Base-by-base conservation (phyloP, 2,329 filamentous ascomycete genomes). In the Cladophialophora exuberans region DNA sequence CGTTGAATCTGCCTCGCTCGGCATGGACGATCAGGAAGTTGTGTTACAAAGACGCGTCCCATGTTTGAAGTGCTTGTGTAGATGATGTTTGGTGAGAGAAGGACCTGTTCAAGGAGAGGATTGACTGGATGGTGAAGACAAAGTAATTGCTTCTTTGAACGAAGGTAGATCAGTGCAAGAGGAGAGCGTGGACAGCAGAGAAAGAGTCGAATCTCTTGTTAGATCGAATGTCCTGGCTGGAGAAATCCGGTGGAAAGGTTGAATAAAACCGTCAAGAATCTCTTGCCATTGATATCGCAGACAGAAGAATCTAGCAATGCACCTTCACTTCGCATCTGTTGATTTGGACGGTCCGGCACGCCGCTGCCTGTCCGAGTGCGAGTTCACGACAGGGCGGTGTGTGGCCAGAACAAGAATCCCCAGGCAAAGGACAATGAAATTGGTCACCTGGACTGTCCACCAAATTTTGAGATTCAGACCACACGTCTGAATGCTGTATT, bases 381-480 rank as follows among this genome's bases (percentile, higher is more conserved):
- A n/a, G n/a, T n/a, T n/a, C n/a, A 25, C 22, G 3, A 11, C 22
- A 18, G 30, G 25, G 25, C 46, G 23, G 26, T 23, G 33, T 23
- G 26, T 23, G 26, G 38, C 18, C 35, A 42, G 53, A 56, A 17
- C 18, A 54, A 13, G 20, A 39, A 51, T n/a, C n/a, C n/a, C n/a
- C 31, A 72, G 66, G 6, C 76, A 49, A 25, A 74, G 44, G 9
- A 71, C 71, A 20, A 83, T 64, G 2, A 90, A 61, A 67, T 90
- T 86, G 28, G 90, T 57, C 41, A 92, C 79, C 76, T 97, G 92
- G 4, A 94, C 84, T 3, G 83, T 79, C 94, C 94, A 99, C 94
- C 94, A 99, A 48, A 92, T 80, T 78, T 97, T 93, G 20, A 85
- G 83, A 0, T 94, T 94, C 30, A 96, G 74, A 2, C 82, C 79